A percentile compares a stretch with the other conserved stretches of the same genome.
Conservation (phyloP, 169 alveolate genomes). For the Ichthyophthirius multifiliis region DNA sequence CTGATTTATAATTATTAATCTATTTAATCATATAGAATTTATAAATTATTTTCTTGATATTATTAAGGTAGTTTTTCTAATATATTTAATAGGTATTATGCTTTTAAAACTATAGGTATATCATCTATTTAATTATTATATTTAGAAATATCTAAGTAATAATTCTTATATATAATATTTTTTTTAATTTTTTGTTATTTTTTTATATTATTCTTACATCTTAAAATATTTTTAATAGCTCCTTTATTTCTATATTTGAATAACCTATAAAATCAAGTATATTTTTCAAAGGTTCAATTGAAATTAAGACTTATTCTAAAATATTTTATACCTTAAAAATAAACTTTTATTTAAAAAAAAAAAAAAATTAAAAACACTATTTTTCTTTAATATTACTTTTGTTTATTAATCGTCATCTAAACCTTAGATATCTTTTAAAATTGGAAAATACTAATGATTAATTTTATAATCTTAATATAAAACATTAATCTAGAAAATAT, state of each 20-base stretch:
- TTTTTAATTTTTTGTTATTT: no score
- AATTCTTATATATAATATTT: not conserved
- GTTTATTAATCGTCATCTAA: not conserved
- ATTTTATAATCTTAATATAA: not conserved
- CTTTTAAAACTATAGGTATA: not conserved
- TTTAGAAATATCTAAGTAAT: not conserved
- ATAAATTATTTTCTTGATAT: constrained; percentile 11
- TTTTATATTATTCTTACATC: not conserved
- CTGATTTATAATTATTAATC: constrained; percentile 14
- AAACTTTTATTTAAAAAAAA: not conserved
- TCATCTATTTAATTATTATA: not conserved
- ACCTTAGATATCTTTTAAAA: not conserved
- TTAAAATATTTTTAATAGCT: not conserved
- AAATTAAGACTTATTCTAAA: not conserved
- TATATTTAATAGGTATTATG: not conserved
- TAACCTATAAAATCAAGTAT: not conserved
- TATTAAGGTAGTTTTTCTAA: not conserved
- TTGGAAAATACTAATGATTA: not conserved
- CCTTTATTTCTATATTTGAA: not conserved
- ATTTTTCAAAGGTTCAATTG: not conserved
- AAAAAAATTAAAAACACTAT: not conserved
- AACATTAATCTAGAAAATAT: no score
- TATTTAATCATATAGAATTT: not conserved
- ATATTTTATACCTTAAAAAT: not conserved
- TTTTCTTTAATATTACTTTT: not conserved